Evolutionary conservation across 768 basidiomycete genomes (phyloP), one percentile per base, ranked within the genome.

Genomic region (Wakefieldia striispora): DNA sequence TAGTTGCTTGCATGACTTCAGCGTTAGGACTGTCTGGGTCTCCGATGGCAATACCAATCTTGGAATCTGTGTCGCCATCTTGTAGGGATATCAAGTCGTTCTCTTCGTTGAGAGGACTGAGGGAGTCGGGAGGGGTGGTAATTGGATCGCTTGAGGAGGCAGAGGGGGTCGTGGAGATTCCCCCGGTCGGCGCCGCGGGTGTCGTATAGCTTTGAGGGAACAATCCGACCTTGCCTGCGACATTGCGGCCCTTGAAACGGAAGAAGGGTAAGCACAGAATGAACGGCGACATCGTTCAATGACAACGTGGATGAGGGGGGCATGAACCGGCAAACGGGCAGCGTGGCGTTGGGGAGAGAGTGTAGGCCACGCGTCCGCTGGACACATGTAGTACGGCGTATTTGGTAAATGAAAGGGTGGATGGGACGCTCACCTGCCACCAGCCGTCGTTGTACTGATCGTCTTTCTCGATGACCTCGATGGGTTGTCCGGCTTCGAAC

Each of bases 391-490:
- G 29, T 12, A 38, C 16, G 20, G 38, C 4, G 42, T 40, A 46
- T 48, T 45, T 38, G 27, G 48, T 26, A 47, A 51, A 49, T 59
- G 54, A 59, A 50, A 38, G 39, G 34, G 11, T 0, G 16, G 20
- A 3, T 13, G 31, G 29, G 1, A 47, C 51, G 51, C 67, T 54
- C 35, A 85, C 86, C 78, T 83, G 79, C 92, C 92, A 98, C 97
- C 97, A 98, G 16, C 95, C 97, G 68, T 99, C 97, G 17, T 81
- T 81, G 65, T 90, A 98, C 49, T 81, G 70, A 56, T 98, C 97
- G 63, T 98, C 97, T 71, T 83, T 91, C 73, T 98, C 95, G 36
- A 97, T 49, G 24, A 99, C 83, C 62, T 91, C 86, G 58, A 98
- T 91, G 48, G 80, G 75, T 57, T 98, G 92, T 2, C 95, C 95